phyloP scores from a whole-genome alignment of 768 basidiomycete species.

The Pluteus cervinus region DNA sequence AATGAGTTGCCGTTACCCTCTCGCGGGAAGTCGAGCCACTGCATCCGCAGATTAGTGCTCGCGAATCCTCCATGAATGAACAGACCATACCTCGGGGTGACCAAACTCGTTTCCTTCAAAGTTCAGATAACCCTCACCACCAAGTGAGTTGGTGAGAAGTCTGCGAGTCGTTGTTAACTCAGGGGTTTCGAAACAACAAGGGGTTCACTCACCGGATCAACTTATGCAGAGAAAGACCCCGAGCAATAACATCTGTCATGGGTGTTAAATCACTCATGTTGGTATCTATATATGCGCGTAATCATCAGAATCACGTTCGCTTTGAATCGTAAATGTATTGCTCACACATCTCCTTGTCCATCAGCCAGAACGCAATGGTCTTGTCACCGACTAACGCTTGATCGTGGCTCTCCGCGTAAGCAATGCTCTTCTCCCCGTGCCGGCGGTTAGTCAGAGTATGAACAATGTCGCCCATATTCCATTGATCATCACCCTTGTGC shows the following conservation, averaged over 20 bases:
- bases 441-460: constrained; percentile 89
- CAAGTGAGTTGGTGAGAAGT: constrained; percentile 84
- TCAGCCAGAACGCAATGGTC: constrained; percentile 97
- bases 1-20: constrained; percentile 94
- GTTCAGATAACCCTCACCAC: constrained; percentile 96
- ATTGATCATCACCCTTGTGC: constrained; percentile 79
- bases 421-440: constrained; percentile 84
- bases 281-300: constrained; percentile 51
- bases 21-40: constrained; percentile 99
- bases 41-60: constrained; percentile 4
- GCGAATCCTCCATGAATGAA: neutral
- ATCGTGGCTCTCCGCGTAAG: constrained; percentile 94
- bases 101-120: constrained; percentile 99
- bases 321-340: constrained; percentile 10
- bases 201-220: constrained; percentile 74
- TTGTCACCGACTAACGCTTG: constrained; percentile 99
- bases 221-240: constrained; percentile 93
- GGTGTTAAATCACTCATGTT: constrained; percentile 88
- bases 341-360: constrained; percentile 99
- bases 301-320: constrained; percentile 2
- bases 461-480: constrained; percentile 84
- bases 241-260: constrained; percentile 78
- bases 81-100: constrained; percentile 78
- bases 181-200: neutral
- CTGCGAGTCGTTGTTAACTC: constrained; percentile 31